phyloP scores from a whole-genome alignment of 2,329 filamentous ascomycete genomes.

The Trichoderma koningii region DNA sequence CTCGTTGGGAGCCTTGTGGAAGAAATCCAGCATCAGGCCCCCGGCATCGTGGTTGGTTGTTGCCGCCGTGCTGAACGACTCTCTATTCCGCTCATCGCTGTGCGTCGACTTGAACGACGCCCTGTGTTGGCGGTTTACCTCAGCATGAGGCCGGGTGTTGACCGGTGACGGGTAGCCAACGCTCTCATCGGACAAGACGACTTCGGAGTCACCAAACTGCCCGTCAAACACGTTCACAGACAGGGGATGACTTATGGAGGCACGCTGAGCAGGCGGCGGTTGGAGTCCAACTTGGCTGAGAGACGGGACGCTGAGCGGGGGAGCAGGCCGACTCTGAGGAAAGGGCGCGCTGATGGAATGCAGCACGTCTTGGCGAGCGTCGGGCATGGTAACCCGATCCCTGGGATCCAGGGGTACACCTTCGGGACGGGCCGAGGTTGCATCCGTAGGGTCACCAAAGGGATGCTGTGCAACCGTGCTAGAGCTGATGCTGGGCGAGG shows the following conservation, averaged over 20 bases:
- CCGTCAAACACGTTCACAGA: slow-evolving; percentile 22
- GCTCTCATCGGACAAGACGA: slow-evolving; percentile 36
- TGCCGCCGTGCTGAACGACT: slow-evolving; percentile 30
- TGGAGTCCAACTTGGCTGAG: slow-evolving; percentile 32
- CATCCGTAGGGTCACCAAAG: background rate
- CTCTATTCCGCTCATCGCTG: slow-evolving; percentile 29
- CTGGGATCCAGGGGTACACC: background rate
- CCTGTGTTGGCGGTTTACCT: slow-evolving; percentile 19
- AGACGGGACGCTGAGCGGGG: slow-evolving; percentile 32
- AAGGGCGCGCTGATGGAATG: slow-evolving; percentile 20
- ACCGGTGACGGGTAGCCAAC: slow-evolving; percentile 37
- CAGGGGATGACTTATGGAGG: slow-evolving; percentile 16
- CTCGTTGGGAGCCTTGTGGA: slow-evolving; percentile 35
- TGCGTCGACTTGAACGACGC: slow-evolving; percentile 31
- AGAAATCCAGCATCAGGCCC: slow-evolving; percentile 30
- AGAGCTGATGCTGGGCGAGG: slow-evolving; percentile 22
- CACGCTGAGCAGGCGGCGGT: background rate
- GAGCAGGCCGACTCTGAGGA: slow-evolving; percentile 24
- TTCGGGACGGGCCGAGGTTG: slow-evolving; percentile 10
- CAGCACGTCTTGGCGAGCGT: slow-evolving; percentile 10
- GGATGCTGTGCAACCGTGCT: slow-evolving; percentile 10
- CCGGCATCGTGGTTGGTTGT: slow-evolving; percentile 28
- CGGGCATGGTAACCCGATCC: background rate
- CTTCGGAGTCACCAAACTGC: slow-evolving; percentile 31
- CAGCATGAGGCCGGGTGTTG: slow-evolving; percentile 21